Evolutionary conservation across 2,329 filamentous ascomycete species (phyloP).

Genomic region (Pezicula rhizophila): DNA sequence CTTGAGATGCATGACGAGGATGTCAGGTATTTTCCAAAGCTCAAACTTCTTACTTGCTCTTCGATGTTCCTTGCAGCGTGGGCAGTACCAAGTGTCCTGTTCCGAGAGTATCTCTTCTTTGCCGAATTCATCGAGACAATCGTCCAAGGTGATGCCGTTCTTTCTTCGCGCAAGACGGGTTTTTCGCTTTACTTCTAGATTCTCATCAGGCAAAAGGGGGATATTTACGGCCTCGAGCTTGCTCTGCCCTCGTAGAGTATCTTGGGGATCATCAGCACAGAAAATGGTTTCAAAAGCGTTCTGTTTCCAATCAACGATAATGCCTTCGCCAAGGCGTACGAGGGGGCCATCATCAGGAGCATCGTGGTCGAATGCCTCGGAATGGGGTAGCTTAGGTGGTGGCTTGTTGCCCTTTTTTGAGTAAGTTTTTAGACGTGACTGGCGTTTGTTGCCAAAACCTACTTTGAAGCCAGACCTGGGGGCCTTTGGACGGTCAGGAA

Average conservation of each 20-base stretch:
- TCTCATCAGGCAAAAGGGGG: constrained; percentile 48
- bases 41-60: constrained; percentile 95
- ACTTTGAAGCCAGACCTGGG: constrained; percentile 21
- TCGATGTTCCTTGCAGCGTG: constrained; percentile 87
- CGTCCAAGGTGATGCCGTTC: constrained; percentile 75
- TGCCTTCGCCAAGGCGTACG: constrained; percentile 74
- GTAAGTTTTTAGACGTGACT: constrained; percentile 28
- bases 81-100: constrained; percentile 97
- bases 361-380: constrained; percentile 15
- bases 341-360: constrained; percentile 51
- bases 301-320: constrained; percentile 80
- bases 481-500: constrained; percentile 24
- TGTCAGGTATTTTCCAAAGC: constrained; percentile 93
- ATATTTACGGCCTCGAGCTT: constrained; percentile 45
- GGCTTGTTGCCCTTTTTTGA: constrained; percentile 30
- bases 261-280: constrained; percentile 29
- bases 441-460: constrained; percentile 25
- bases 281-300: constrained; percentile 70
- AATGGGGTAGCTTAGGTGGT: constrained; percentile 10
- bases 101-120: constrained; percentile 91
- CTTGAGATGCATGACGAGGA: constrained; percentile 91
- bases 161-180: constrained; percentile 61
- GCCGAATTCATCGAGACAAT: constrained; percentile 91
- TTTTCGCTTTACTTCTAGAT: constrained; percentile 57
- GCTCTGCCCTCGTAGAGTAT: constrained; percentile 51